A percentile compares a stretch with the other conserved stretches of the same genome.
phyloP scores from a whole-genome alignment of 768 basidiomycete species.

The Tremella mesenterica region DNA sequence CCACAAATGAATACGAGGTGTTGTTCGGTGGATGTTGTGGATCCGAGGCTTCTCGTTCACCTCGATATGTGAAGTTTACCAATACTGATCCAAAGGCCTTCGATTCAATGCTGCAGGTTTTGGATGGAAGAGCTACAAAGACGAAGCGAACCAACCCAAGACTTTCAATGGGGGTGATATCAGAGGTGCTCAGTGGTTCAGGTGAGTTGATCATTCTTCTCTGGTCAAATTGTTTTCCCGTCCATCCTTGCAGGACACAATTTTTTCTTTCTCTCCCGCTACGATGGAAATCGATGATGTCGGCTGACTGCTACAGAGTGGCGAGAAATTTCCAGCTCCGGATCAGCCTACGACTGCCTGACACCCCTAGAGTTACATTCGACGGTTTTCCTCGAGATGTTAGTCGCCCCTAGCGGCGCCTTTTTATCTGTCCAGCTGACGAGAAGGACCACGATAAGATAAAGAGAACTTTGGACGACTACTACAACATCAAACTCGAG shows the following conservation, averaged over 20 bases:
- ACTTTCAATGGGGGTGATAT: conserved; percentile 28
- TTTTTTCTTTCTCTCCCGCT: background rate
- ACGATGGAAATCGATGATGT: background rate
- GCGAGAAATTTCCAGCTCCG: conserved; percentile 86
- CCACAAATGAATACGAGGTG: no score
- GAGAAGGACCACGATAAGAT: conserved; percentile 80
- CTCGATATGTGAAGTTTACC: no score
- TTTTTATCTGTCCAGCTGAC: background rate
- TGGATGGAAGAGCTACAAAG: conserved; percentile 70
- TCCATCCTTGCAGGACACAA: no score
- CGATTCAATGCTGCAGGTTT: conserved; percentile 83
- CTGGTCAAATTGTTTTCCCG: no score
- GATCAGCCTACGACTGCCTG: conserved; percentile 57
- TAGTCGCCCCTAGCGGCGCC: conserved; percentile 24
- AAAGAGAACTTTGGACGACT: conserved; percentile 68
- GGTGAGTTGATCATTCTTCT: conserved; percentile 29
- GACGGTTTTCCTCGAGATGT: conserved; percentile 92
- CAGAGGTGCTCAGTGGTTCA: conserved; percentile 29
- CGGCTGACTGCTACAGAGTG: conserved; percentile 48
- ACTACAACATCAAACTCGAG: conserved; percentile 78
- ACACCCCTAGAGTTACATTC: conserved; percentile 70
- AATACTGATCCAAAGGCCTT: no score
- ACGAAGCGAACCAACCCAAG: conserved; percentile 54
- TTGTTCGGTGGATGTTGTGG: no score
- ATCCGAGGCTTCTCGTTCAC: no score